Base-by-base conservation (phyloP, 306 rosid species). In the Amphicarpaea edgeworthii region DNA sequence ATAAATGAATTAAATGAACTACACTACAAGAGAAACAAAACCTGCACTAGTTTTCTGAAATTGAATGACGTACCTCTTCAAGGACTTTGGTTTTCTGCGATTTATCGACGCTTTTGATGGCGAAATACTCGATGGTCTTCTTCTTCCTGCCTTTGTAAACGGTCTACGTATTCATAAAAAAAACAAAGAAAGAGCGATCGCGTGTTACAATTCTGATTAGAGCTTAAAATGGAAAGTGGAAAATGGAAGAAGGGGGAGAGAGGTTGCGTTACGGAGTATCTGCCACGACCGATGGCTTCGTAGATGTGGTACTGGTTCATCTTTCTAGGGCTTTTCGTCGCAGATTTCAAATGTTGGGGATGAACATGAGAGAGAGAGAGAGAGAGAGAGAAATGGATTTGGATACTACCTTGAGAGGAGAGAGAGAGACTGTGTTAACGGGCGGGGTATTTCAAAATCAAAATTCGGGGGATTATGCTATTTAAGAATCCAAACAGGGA, bases 91-190 rank as follows among this genome's bases (percentile, higher is more conserved):
- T 89, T 84, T 87, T 92, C 77, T 90, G 97, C 7, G 97, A 90
- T 54, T 95, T 95, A 76, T 95, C 98, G 57, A 95, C 97, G 41
- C 98, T 92, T 69, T 95, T 95, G 65, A 95, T 90, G 12, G 98
- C 98, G 49, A 82, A 92, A 77, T 95, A 95, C 84, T 95, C 98
- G 4, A 95, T 95, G 1, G 97, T 87, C 91, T 95, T 92, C 96
- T 95, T 95, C 91, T 92, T 95, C 86, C 98, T 85, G 49, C 97
- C 98, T 82, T 95, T 95, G 74, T 95, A 95, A 76, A 95, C 98
- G 12, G 96, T 92, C 98, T 95, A 47, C 72, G 40, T 59, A 32
- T 50, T 40, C 77, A 30, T 30, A 30, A 65, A 2, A 16, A 6
- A 42, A 53, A 63, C 40, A 66, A 32, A 64, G 32, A 73, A 17